Conservation (phyloP, 2,329 filamentous ascomycete species). For the Sporothrix sp. region DNA sequence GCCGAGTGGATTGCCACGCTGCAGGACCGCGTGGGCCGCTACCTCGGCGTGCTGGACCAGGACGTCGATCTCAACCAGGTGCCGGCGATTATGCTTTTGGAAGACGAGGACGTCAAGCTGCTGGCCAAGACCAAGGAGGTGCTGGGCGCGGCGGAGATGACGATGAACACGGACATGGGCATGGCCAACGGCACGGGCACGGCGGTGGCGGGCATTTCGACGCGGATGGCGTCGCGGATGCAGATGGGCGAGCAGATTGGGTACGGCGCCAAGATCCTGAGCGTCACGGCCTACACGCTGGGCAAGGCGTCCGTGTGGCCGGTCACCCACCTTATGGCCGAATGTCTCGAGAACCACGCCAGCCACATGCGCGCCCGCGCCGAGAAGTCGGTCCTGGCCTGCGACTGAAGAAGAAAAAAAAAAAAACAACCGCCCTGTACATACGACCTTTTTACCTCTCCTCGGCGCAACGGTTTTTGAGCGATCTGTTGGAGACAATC, state of each 20-base stretch:
- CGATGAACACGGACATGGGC: conserved; percentile 53
- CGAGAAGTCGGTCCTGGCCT: conserved; percentile 39
- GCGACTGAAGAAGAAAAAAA: background rate
- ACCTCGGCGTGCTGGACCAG: conserved; percentile 75
- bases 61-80: conserved; percentile 74
- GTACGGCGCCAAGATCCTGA: conserved; percentile 74
- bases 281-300: conserved; percentile 77
- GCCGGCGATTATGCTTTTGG: conserved; percentile 79
- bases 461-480: too few relatives aligned
- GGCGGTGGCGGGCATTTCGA: conserved; percentile 35
- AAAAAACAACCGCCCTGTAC: background rate
- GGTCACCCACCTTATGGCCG: conserved; percentile 46
- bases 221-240: conserved; percentile 33
- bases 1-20: conserved; percentile 90
- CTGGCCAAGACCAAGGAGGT: conserved; percentile 75
- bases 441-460: background rate
- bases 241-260: conserved; percentile 55
- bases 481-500: too few relatives aligned
- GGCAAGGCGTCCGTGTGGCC: conserved; percentile 90
- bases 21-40: conserved; percentile 86
- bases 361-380: conserved; percentile 41
- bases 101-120: conserved; percentile 83
- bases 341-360: conserved; percentile 46
- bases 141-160: conserved; percentile 64
- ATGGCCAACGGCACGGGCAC: conserved; percentile 34